These are phyloP conservation scores for Cryptosporidium sp. DNA, from an alignment of 169 alveolate genomes.

Conservation along the genomic window DNA sequence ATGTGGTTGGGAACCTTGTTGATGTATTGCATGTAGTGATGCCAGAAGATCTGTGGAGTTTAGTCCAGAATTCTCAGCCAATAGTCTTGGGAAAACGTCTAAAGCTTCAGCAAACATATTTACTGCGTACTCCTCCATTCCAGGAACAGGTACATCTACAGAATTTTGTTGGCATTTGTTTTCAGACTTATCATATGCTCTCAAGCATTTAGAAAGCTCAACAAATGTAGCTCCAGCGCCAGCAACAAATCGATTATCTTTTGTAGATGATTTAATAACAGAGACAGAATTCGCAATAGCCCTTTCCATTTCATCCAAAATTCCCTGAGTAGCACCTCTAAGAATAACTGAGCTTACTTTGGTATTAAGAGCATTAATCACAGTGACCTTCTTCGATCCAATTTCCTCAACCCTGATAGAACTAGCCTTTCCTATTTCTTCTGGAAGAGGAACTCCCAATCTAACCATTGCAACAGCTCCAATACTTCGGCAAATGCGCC, in stretches of 20 bases:
- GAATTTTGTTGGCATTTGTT: neutral
- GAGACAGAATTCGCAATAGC: slow-evolving; percentile 96
- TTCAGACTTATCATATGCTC: slow-evolving; percentile 85
- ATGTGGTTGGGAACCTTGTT: slow-evolving; percentile 68
- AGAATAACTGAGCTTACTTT: slow-evolving; percentile 92
- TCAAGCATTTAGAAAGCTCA: slow-evolving; percentile 89
- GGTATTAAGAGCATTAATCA: slow-evolving; percentile 84
- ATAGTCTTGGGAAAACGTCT: slow-evolving; percentile 95
- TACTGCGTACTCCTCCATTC: slow-evolving; percentile 97
- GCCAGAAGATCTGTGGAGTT: slow-evolving; percentile 86
- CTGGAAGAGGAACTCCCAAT: slow-evolving; percentile 94
- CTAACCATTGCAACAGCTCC: slow-evolving; percentile 96
- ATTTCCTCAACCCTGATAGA: slow-evolving; percentile 93
- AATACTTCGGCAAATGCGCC: slow-evolving; percentile 94
- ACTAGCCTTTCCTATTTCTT: slow-evolving; percentile 95
- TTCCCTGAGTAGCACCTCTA: slow-evolving; percentile 96
- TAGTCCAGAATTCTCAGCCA: slow-evolving; percentile 97
- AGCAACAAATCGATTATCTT: slow-evolving; percentile 90
- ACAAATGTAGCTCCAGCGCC: slow-evolving; percentile 98
- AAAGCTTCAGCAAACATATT: slow-evolving; percentile 97
- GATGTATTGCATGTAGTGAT: slow-evolving; percentile 12
- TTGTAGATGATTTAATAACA: slow-evolving; percentile 87
- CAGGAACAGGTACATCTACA: slow-evolving; percentile 80
- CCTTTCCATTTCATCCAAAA: slow-evolving; percentile 98
- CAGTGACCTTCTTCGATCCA: slow-evolving; percentile 90